These are phyloP conservation scores for Aphanocladium album DNA, from an alignment of 2,329 filamentous ascomycete genomes.

Conservation along the genomic window DNA sequence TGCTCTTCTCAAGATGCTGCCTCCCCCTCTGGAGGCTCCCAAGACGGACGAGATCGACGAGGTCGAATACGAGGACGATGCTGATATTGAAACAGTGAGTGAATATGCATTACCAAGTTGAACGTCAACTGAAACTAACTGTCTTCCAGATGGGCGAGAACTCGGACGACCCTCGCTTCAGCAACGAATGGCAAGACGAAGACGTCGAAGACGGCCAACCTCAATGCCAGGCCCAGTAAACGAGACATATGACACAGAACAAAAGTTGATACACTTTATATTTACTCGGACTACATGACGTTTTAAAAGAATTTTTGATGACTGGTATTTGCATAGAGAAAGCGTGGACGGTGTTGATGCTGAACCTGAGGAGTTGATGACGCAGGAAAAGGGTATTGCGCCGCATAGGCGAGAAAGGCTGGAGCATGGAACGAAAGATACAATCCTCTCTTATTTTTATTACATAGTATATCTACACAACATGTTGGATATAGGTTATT, in stretches of 20 bases:
- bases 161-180: conserved; percentile 62
- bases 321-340: conserved; percentile 2
- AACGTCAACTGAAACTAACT: not conserved
- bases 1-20: conserved; percentile 69
- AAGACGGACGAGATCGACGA: conserved; percentile 76
- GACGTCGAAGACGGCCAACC: conserved; percentile 61
- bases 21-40: conserved; percentile 56
- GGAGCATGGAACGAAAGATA: not conserved
- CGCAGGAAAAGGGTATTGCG: not conserved
- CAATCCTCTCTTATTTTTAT: not conserved
- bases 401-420: not conserved
- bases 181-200: conserved; percentile 65
- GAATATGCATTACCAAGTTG: conserved; percentile 6
- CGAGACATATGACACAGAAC: not conserved
- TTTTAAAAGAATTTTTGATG: not conserved
- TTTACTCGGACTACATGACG: not conserved
- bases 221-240: conserved; percentile 70
- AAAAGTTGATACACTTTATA: not conserved
- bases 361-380: not conserved
- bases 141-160: conserved; percentile 60
- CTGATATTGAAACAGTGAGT: conserved; percentile 70
- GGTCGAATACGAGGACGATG: conserved; percentile 78
- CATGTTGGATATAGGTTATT: not conserved
- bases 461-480: conserved; percentile 1
- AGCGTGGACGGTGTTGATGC: not conserved